Evolutionary conservation across 2,329 filamentous ascomycete species (phyloP), one percentile per base, ranked within the genome.

Genomic region (Blastomyces percursus): DNA sequence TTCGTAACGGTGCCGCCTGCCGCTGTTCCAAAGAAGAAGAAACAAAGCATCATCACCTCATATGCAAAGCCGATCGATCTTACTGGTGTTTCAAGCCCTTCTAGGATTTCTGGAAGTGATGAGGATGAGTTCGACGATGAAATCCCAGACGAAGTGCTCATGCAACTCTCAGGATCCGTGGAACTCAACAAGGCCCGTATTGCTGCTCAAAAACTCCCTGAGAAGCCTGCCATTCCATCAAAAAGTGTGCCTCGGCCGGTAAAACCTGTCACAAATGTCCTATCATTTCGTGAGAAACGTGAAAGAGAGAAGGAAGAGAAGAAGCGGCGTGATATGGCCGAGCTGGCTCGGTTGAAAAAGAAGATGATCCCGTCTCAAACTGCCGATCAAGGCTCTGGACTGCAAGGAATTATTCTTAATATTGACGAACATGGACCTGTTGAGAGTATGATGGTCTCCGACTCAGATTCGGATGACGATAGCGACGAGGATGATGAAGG

Each of bases 391-490:
- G 90, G 90, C 2, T 94, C 90, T 63, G 91, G 89, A 24, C 77
- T 94, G 11, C 82, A 84, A 65, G 87, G 86, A 32, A 81, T 95
- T 59, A 84, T 88, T 44, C 80, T 91, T 1, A 79, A 84, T 62
- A 90, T 90, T 64, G 94, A 93, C 75, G 91, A 94, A 61, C 88
- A 93, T 70, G 82, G 84, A 2, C 83, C 84, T 1, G 82, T 82
- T 65, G 89, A 89, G 66, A 91, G 93, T 66, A 91, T 97, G 74
- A 96, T 97, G 91, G 90, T 96, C 51, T 86, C 84, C 38, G 77
- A 73, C 4, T 77, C 76, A 30, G 86, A 88, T 63, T 89, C 86
- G 19, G 80, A 81, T 64, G 87, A 86, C 2, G 91, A 94, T 59
- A 88, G 86, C 14, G 90, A 93, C 65, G 88, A 90, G 64, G 86